Evolutionary conservation across 2,329 filamentous ascomycete genomes (phyloP), one percentile per base, ranked within the genome.

Genomic region (Diaporthe nobilis): DNA sequence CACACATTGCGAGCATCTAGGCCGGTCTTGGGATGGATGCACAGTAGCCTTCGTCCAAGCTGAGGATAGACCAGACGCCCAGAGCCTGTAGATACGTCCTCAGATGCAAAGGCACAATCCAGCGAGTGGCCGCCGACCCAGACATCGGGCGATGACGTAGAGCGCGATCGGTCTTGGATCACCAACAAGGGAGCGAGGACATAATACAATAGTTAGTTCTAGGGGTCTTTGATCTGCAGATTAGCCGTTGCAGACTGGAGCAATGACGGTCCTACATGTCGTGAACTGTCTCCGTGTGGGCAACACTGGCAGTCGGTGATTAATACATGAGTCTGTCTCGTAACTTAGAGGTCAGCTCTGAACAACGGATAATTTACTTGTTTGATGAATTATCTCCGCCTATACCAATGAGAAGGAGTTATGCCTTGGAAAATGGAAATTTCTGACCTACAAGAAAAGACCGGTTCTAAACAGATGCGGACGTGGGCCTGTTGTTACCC

Each of bases 1-100:
- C 47, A 39, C 47, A 53, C 4, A 68, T 39, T 53, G 65, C 65
- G 65, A 53, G 63, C 44, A 53, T 39, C 65, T 47, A 68, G 28
- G 13, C 31, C 47, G 4, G 22, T 68, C 65, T 68, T 10, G 65
- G 65, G 34, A 53, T 68, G 20, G 47, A 68, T 2, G 15, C 12
- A 10, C 28, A 34, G 28, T 68, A 39, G 47, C 63, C 22, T 68
- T 37, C 44, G 7, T 53, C 44, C 47, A 51, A 25, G 63, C 63
- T 51, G 47, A 20, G 28, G 13, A 39, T 28, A 68, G 44, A 67
- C 61, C 61, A 49, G 61, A 67, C 8, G 61, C 44, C 63, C 47
- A 68, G 63, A 51, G 31, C 63, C 44, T 31, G 28, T 34, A 49
- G 28, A 17, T 37, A 37, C 37, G 4, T 37, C 42, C 42, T 34